Base-by-base conservation (phyloP, 805 yeast species). In the Peterozyma xylosa region DNA sequence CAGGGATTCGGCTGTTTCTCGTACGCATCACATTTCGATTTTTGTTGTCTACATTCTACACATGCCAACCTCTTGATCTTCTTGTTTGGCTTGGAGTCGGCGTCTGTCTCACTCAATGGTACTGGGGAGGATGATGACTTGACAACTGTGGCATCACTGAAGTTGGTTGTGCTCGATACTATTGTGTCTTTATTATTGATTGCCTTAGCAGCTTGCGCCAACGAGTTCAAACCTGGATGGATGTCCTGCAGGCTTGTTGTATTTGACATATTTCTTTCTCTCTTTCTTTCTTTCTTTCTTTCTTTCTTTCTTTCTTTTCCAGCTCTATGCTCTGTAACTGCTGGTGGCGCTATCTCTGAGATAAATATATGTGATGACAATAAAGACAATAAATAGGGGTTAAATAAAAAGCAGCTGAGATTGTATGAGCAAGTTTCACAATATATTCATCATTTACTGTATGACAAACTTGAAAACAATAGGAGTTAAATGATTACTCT, bases 11-110 rank as follows among this genome's bases (percentile, higher is more conserved):
- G 96, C 30, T 80, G 76, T 41, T 68, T 71, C 46, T 78, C 89
- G 50, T 72, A 77, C 11, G 96, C 95, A 63, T 90, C 96, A 65
- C 97, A 90, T 54, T 80, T 78, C 33, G 89, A 82, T 63, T 93
- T 93, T 60, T 91, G 99, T 62, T 93, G 98, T 11, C 98, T 76
- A 59, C 99, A 93, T 55, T 91, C 96, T 1, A 87, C 88, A 67
- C 99, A 93, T 0, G 98, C 98, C 58, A 89, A 78, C 45, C 79
- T 71, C 58, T 80, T 82, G 11, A 60, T 51, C 39, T 52, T 57
- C 32, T 45, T 49, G 37, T 30, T 34, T 3, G 37, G 13, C 14
- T 33, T 17, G n/a, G 32, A 13, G 13, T 14, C 13, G 30, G 37
- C 16, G 34, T 14, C 33, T 17, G 21, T 11, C 34, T n/a, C 17